Evolutionary conservation across 169 alveolate genomes (phyloP), one percentile per base, ranked within the genome.

Genomic region (Eimeria brunetti): DNA sequence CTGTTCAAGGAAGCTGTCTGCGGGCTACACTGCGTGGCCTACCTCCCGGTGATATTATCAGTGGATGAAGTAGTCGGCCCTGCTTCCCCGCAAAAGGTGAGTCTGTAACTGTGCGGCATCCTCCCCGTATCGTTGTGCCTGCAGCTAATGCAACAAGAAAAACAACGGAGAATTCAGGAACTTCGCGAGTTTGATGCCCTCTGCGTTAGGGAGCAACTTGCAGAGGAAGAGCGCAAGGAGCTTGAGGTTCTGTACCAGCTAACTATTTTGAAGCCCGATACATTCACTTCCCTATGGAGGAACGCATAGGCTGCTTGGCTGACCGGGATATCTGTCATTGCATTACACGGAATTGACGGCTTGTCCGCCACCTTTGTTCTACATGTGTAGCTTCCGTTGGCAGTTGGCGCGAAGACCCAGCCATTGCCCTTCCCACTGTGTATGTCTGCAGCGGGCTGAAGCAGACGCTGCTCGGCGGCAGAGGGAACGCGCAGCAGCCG

Each of bases 141-240:
- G 62, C 93, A 86, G 93, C 93, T 86, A 33, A 86, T 86, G 80
- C 93, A 86, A 7, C 62, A 86, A 64, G 80, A 86, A 64, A 86
- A 86, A 46, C 83, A 64, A 49, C 78, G 83, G 33, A 81, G 64
- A 49, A 30, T 46, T 5, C 93, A 60, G 8, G 81, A 60, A 86
- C 93, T 86, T 18, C 93, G 83, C 38, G 62, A 64, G 24, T n/a
- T 86, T 7, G 93, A 86, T 46, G 83, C 93, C 67, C 41, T 86
- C n/a, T 86, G 71, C 33, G 33, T 64, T 24, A 38, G 41, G 49
- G 83, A 86, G 67, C 93, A 86, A 41, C 78, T 86, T 38, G 83
- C 93, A 3, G 69, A 71, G 36, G 91, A 56, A 58, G 76, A 56
- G 24, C 91, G 91, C 33, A 62, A 86, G 46, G 93, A 86, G 49